Evolutionary conservation across 2,329 filamentous ascomycete genomes (phyloP).

Genomic region (Fusarium austroafricanum): DNA sequence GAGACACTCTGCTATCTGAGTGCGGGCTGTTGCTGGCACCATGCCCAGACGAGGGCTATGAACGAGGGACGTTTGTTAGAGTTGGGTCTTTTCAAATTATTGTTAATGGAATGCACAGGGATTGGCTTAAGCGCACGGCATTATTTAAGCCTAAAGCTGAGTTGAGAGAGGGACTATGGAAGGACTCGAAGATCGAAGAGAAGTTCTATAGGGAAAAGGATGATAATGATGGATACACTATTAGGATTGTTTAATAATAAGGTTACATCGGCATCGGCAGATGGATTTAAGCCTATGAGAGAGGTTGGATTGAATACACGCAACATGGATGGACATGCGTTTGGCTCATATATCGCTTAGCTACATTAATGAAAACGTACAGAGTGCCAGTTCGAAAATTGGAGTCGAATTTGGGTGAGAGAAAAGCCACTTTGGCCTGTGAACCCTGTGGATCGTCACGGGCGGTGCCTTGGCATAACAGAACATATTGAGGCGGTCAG

Average conservation of each 20-base stretch:
- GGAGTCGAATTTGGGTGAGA: background rate
- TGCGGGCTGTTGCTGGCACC: background rate
- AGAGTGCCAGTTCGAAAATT: accelerated
- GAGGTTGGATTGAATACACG: accelerated
- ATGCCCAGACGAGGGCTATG: background rate
- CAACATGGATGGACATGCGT: accelerated
- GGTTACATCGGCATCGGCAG: no score
- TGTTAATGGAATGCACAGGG: background rate
- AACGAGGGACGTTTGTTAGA: background rate
- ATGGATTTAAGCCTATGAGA: background rate
- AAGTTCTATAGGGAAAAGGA: background rate
- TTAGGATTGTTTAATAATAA: background rate
- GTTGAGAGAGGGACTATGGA: slow-evolving; percentile 2
- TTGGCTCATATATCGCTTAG: accelerated
- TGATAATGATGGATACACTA: background rate
- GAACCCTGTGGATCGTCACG: background rate
- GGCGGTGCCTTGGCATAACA: background rate
- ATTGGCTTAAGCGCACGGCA: background rate
- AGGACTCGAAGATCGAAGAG: background rate
- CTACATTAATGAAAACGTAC: accelerated
- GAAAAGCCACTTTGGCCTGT: background rate
- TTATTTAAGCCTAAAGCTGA: background rate
- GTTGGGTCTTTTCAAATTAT: slow-evolving; percentile 7
- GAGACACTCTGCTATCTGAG: background rate
- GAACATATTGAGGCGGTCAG: slow-evolving; percentile 3